Evolutionary conservation across 768 basidiomycete species (phyloP).

Genomic region (Termitomyces bulborhizus): DNA sequence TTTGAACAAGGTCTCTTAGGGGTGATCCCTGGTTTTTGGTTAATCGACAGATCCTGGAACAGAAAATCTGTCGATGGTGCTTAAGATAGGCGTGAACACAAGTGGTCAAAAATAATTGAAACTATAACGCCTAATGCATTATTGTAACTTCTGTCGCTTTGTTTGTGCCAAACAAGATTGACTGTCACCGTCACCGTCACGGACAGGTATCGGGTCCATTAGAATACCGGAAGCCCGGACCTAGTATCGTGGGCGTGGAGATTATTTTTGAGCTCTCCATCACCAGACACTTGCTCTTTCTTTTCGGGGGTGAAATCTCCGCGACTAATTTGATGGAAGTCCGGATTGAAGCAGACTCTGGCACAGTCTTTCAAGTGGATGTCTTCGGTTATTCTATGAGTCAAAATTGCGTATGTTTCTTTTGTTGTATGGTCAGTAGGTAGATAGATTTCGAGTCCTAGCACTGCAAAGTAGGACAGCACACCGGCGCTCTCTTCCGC

Average conservation of each 20-base stretch:
- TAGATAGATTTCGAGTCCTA: background rate
- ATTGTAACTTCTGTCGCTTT: no score
- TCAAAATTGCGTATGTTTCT: background rate
- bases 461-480: background rate
- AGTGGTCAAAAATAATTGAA: background rate
- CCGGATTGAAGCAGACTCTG: background rate
- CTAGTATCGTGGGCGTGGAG: background rate
- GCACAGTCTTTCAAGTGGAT: background rate
- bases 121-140: background rate
- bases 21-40: background rate
- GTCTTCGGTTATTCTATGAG: background rate
- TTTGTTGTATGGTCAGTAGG: no score
- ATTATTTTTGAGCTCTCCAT: background rate
- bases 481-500: background rate
- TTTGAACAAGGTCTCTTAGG: background rate
- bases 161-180: background rate
- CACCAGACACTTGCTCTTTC: background rate
- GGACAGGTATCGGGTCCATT: background rate
- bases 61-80: background rate
- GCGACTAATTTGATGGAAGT: background rate
- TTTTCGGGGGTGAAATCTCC: background rate
- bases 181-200: background rate
- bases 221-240: background rate
- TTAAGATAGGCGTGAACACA: background rate
- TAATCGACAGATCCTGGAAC: background rate